These are phyloP conservation scores for Boeremia exigua DNA, from an alignment of 2,329 filamentous ascomycete genomes.

Conservation along the genomic window DNA sequence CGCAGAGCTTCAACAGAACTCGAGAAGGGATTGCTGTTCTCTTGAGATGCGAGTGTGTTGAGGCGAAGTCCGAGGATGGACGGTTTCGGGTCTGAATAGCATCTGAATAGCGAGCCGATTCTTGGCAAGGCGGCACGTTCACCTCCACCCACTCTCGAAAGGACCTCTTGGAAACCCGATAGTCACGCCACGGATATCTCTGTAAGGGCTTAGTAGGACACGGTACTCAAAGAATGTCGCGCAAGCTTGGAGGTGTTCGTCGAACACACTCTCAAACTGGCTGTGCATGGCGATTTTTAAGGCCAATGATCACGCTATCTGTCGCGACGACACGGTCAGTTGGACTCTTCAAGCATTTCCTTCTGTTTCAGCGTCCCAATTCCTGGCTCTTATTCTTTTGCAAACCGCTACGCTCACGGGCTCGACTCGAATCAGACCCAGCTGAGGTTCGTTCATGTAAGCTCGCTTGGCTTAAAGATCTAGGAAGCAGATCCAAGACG, in stretches of 20 bases:
- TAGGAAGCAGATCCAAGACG: neutral
- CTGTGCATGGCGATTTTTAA: neutral
- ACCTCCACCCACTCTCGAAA: neutral
- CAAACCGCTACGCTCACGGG: neutral
- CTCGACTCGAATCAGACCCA: neutral
- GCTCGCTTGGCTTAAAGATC: neutral
- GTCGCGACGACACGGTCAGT: neutral
- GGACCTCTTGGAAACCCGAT: neutral
- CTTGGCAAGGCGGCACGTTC: slow-evolving; percentile 24
- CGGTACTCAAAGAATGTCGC: neutral
- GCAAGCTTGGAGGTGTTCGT: neutral
- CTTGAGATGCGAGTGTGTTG: slow-evolving; percentile 17
- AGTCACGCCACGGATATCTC: neutral
- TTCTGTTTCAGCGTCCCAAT: neutral
- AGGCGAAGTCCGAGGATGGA: slow-evolving; percentile 21
- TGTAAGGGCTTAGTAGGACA: neutral
- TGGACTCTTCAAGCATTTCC: neutral
- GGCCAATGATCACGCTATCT: neutral
- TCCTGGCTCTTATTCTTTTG: slow-evolving; percentile 3
- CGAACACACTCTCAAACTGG: neutral
- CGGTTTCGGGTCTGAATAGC: slow-evolving; percentile 40
- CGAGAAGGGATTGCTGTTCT: slow-evolving; percentile 23
- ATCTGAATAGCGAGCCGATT: slow-evolving; percentile 26
- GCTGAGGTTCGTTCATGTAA: neutral
- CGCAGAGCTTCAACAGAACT: slow-evolving; percentile 1